Base-by-base conservation (phyloP, 371 early-diverging fungal species). In the Cokeromyces recurvatus region DNA sequence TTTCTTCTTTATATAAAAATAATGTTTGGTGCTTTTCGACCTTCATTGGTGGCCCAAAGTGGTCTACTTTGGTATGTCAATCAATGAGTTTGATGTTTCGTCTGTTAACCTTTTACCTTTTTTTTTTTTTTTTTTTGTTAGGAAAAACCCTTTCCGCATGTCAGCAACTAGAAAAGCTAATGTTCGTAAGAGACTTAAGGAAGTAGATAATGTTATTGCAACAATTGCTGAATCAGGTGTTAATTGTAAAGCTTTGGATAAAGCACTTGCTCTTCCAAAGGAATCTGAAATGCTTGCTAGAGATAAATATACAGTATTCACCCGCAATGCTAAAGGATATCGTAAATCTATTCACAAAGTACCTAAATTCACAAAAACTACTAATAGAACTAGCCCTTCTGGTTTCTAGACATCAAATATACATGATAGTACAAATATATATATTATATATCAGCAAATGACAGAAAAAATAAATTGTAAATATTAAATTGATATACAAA, bases 321-420 rank as follows among this genome's bases (percentile, higher is more conserved):
- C 89, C 45, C 87, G 90, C 58, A 78, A 78, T 32, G 84, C 79
- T 52, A 74, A 74, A 46, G 84, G 86, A 43, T 87, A 91, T 51
- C 89, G 94, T 72, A 95, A 95, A 78, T 89, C 91, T n/a, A 71
- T 92, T 23, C 93, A 92, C 71, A 93, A 93, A 79, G 94, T 97
- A 7, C 95, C 95, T 37, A 86, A 95, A 54, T 97, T 93, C 76
- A 92, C 95, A 36, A 93, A 91, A 70, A 82, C 82, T 38, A 84
- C 92, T 21, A 82, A 89, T 48, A 78, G 97, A 45, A 82, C 85
- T 4, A 81, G 84, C 43, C 92, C 92, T n/a, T 58, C 67, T 32
- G 90, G 89, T 40, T 88, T 91, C 62, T 88, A 78, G 43, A 49
- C 16, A 21, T 27, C 5, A 7, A 7, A 7, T 27, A 20, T 21